Conservation (phyloP, 371 early-diverging fungal species). For the Mortierella sp. region DNA sequence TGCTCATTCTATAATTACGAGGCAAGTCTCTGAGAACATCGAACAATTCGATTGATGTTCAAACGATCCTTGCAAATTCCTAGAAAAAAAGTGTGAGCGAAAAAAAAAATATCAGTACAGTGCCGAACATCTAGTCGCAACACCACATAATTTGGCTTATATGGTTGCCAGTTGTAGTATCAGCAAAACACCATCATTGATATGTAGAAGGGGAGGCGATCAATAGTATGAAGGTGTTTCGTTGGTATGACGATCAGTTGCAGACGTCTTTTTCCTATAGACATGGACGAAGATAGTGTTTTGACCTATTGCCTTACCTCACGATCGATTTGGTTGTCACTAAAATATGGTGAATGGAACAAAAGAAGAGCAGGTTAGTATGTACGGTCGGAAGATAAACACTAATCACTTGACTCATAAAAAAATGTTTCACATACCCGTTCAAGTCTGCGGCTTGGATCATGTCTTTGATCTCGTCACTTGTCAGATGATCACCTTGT, state of each 20-base stretch:
- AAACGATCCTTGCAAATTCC: constrained; percentile 25
- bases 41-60: background rate
- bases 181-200: no score
- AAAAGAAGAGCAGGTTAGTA: background rate
- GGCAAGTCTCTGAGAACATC: no score
- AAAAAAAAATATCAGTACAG: background rate
- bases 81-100: background rate
- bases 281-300: background rate
- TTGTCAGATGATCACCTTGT: constrained; percentile 71
- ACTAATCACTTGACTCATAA: background rate
- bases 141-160: no score
- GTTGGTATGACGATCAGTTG: no score
- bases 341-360: background rate
- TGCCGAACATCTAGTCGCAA: no score
- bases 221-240: no score
- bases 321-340: constrained; percentile 13
- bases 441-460: constrained; percentile 67
- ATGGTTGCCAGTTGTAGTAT: no score
- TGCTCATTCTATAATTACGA: no score
- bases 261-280: background rate
- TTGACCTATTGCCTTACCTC: background rate
- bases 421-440: constrained; percentile 2
- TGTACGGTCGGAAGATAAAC: background rate
- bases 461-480: constrained; percentile 80
- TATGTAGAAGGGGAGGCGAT: no score